Evolutionary conservation across 2,329 filamentous ascomycete genomes (phyloP), one percentile per base, ranked within the genome.

Genomic region (Claviceps maximensis): DNA sequence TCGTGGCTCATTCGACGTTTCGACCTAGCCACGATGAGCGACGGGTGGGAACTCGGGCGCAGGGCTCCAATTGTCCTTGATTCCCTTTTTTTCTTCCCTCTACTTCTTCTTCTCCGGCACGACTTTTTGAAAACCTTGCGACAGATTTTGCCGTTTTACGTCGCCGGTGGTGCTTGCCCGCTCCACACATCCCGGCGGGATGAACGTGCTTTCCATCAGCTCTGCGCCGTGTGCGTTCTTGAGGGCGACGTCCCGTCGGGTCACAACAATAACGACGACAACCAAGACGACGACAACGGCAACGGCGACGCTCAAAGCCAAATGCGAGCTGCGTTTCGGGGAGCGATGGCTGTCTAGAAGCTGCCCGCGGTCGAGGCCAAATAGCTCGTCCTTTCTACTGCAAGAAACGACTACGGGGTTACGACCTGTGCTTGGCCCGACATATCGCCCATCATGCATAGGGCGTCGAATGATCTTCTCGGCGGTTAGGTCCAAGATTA

Each of bases 381-480:
- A 31, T 33, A 27, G 17, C 8, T 15, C 29, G 4, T 36, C 44
- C 23, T 45, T 46, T 49, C 51, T 31, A 45, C 27, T 13, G 13
- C 23, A 44, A 29, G 56, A 55, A 51, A 44, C 44, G n/a, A 38
- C 46, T 7, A 46, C 54, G 19, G 46, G 52, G 50, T 29, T 49
- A 40, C 51, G 45, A 10, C 13, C 31, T 6, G 40, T 10, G 19
- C 15, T n/a, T n/a, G 25, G 29, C 38, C n/a, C 50, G n/a, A 21
- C 36, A 19, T 29, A 45, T 12, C 13, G 44, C 25, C 56, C 56
- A 9, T 59, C 55, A 17, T 25, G 23, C n/a, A 4, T 29, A 44
- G 58, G 59, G 27, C 60, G 63, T 53, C 62, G 68, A 46, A 65
- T 62, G n/a, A 59, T 71, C 44, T 70, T 70, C 58, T 62, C 63